Evolutionary conservation across 768 basidiomycete species (phyloP).

Genomic region (Termitomyces bulborhizus): DNA sequence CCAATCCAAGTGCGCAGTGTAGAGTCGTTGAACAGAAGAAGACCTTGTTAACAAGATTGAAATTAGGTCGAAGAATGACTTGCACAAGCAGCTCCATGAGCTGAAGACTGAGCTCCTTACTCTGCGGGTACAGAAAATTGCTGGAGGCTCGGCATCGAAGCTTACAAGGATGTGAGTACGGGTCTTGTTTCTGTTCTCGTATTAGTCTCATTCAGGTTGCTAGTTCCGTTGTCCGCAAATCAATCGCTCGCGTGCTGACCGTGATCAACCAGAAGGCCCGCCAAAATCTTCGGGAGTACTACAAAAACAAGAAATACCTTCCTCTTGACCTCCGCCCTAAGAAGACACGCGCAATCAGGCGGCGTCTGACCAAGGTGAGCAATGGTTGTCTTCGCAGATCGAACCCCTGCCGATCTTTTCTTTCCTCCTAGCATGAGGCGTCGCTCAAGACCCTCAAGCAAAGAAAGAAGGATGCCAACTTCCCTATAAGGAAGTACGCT

Average conservation of each 20-base stretch:
- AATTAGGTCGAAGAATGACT: slow-evolving; percentile 90
- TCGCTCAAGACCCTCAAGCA: slow-evolving; percentile 89
- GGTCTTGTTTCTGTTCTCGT: background rate
- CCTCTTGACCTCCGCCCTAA: slow-evolving; percentile 97
- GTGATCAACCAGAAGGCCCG: slow-evolving; percentile 98
- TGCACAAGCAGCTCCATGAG: slow-evolving; percentile 88
- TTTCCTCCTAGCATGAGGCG: slow-evolving; percentile 59
- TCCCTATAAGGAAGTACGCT: slow-evolving; percentile 90
- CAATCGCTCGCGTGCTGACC: slow-evolving; percentile 95
- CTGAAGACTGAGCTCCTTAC: slow-evolving; percentile 92
- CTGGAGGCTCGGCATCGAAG: slow-evolving; percentile 92
- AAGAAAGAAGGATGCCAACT: slow-evolving; percentile 91
- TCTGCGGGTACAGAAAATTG: slow-evolving; percentile 97
- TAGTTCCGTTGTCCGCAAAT: slow-evolving; percentile 95
- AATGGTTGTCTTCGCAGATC: background rate
- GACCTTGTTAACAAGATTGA: slow-evolving; percentile 6
- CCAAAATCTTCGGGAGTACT: slow-evolving; percentile 94
- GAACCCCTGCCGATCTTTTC: background rate
- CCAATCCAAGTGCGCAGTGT: slow-evolving; percentile 75
- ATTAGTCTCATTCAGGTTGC: background rate
- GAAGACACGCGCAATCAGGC: slow-evolving; percentile 97
- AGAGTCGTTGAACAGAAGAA: background rate
- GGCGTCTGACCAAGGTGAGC: slow-evolving; percentile 84
- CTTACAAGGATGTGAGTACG: slow-evolving; percentile 90
- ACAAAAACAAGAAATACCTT: slow-evolving; percentile 94